Conservation (phyloP, 1,284 basidiomycete genomes). For the Puccinia horiana region DNA sequence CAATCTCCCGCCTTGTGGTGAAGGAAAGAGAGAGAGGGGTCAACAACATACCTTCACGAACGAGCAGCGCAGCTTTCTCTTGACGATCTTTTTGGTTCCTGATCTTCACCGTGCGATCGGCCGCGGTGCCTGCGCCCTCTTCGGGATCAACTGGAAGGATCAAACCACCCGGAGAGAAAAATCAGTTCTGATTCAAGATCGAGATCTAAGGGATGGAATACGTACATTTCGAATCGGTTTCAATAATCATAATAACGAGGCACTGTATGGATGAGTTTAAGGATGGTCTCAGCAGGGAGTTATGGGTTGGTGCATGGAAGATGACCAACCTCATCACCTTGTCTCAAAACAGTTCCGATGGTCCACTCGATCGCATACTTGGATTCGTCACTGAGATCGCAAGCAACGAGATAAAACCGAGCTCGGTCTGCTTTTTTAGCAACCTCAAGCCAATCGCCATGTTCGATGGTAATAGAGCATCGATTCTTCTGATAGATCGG, state of each 20-base stretch:
- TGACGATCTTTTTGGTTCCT: conserved; percentile 46
- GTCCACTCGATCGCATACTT: conserved; percentile 49
- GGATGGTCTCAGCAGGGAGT: not conserved
- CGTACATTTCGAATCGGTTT: conserved; percentile 49
- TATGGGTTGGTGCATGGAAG: not conserved
- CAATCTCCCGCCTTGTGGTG: not conserved
- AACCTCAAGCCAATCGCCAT: conserved; percentile 25
- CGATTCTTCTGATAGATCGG: conserved; percentile 47
- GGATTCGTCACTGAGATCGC: conserved; percentile 47
- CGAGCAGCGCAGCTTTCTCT: conserved; percentile 39
- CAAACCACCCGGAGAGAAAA: not conserved
- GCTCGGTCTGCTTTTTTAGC: conserved; percentile 21
- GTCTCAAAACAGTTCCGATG: conserved; percentile 46
- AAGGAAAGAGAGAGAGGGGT: no score
- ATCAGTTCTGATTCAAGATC: conserved; percentile 1
- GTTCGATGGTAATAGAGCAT: conserved; percentile 44
- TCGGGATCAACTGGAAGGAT: conserved; percentile 31
- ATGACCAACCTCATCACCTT: conserved; percentile 37
- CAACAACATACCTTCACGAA: conserved; percentile 32
- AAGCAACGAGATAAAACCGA: conserved; percentile 42
- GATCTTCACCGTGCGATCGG: conserved; percentile 26
- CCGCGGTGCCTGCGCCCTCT: not conserved
- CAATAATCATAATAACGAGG: conserved; percentile 42
- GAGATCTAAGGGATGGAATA: not conserved
- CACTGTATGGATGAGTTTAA: conserved; percentile 10